Evolutionary conservation across 2,329 filamentous ascomycete genomes (phyloP).

Genomic region (Penicillium sp.): DNA sequence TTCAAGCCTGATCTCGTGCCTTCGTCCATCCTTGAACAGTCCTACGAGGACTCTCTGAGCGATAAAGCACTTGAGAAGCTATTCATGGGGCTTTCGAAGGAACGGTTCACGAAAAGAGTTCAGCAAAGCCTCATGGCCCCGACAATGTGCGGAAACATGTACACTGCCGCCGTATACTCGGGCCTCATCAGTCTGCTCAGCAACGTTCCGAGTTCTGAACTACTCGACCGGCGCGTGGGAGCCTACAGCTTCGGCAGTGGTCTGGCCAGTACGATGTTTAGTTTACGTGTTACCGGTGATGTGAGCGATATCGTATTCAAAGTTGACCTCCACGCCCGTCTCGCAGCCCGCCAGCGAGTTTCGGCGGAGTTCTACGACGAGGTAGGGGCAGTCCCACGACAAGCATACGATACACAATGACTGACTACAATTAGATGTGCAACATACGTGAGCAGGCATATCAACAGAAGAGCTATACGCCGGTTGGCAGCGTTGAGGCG

Average conservation of each 20-base stretch:
- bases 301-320: slow-evolving; percentile 7
- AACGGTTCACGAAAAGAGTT: slow-evolving; percentile 78
- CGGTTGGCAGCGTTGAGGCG: slow-evolving; percentile 5
- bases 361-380: slow-evolving; percentile 11
- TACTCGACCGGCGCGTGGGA: slow-evolving; percentile 1
- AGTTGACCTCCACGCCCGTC: slow-evolving; percentile 14
- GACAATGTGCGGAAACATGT: slow-evolving; percentile 72
- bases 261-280: slow-evolving; percentile 12
- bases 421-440: slow-evolving; percentile 5
- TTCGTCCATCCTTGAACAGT: slow-evolving; percentile 69
- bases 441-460: slow-evolving; percentile 5
- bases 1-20: not conserved
- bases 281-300: slow-evolving; percentile 6
- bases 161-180: slow-evolving; percentile 41
- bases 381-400: not conserved
- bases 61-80: slow-evolving; percentile 86
- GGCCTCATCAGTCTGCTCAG: slow-evolving; percentile 7
- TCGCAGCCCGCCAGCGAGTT: slow-evolving; percentile 7
- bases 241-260: slow-evolving; percentile 14
- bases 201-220: slow-evolving; percentile 1
- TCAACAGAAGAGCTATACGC: slow-evolving; percentile 5
- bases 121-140: slow-evolving; percentile 73
- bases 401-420: no score
- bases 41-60: slow-evolving; percentile 75
- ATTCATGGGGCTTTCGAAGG: slow-evolving; percentile 82